Conservation (phyloP, 768 basidiomycete genomes). For the Peribolospora baueri region DNA sequence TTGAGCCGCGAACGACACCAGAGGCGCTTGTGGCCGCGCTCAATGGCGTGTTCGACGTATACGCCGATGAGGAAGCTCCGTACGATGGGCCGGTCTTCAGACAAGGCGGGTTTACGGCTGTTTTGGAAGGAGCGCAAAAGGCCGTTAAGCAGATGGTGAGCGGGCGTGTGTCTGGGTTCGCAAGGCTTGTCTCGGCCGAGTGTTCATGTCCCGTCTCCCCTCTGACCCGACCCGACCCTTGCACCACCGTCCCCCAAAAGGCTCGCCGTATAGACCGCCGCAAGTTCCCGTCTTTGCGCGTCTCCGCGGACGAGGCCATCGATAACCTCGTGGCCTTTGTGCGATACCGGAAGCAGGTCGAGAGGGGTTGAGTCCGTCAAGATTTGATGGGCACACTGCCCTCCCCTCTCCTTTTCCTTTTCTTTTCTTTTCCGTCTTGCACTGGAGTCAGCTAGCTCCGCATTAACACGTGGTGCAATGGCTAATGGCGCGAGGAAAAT, state of each 20-base stretch:
- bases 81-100: slow-evolving; percentile 22
- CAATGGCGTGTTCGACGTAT: slow-evolving; percentile 24
- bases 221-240: neutral
- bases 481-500: too few species aligned
- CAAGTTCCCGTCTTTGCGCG: slow-evolving; percentile 19
- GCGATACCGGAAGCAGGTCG: slow-evolving; percentile 17
- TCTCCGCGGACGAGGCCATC: slow-evolving; percentile 21
- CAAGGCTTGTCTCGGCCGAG: neutral
- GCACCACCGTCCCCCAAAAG: slow-evolving; percentile 7
- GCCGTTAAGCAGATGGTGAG: slow-evolving; percentile 19
- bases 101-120: slow-evolving; percentile 13
- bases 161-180: neutral
- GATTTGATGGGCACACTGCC: too few species aligned
- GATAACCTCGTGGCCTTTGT: slow-evolving; percentile 24
- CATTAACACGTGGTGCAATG: too few species aligned
- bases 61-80: slow-evolving; percentile 22
- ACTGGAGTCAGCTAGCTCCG: too few species aligned
- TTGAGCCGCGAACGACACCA: too few species aligned
- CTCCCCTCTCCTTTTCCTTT: too few species aligned
- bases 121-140: slow-evolving; percentile 14
- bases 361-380: too few species aligned
- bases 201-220: neutral
- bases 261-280: slow-evolving; percentile 21
- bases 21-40: slow-evolving; percentile 8
- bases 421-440: too few species aligned